These are phyloP conservation scores for Lactarius sanguifluus DNA, from an alignment of 768 basidiomycete species.

Conservation along the genomic window DNA sequence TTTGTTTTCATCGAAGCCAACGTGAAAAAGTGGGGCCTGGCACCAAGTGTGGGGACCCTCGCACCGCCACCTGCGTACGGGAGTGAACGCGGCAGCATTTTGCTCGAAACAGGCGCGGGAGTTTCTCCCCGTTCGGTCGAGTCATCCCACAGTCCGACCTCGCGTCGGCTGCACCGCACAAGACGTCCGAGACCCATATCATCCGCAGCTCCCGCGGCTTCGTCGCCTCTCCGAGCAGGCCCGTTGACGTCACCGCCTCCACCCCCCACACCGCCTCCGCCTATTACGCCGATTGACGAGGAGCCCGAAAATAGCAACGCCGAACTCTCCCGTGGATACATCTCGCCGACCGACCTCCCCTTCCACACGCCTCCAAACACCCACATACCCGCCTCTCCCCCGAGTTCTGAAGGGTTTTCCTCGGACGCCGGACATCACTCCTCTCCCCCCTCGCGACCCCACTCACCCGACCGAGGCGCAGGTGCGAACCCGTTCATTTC, in stretches of 20 bases:
- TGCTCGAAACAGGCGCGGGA: conserved; percentile 82
- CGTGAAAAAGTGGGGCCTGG: conserved; percentile 99
- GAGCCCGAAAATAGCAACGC: conserved; percentile 47
- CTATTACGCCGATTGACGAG: conserved; percentile 79
- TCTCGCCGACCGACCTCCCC: conserved; percentile 64
- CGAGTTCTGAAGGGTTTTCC: conserved; percentile 32
- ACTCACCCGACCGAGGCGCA: conserved; percentile 53
- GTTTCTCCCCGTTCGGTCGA: conserved; percentile 40
- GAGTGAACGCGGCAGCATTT: conserved; percentile 92
- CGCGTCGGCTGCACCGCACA: conserved; percentile 61
- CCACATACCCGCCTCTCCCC: conserved; percentile 48
- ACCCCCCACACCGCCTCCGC: conserved; percentile 56
- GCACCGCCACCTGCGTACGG: conserved; percentile 99
- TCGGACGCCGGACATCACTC: conserved; percentile 36
- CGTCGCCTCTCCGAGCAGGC: conserved; percentile 66
- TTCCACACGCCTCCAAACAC: conserved; percentile 55
- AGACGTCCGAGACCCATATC: conserved; percentile 51
- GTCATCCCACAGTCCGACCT: conserved; percentile 44
- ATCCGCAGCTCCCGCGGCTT: conserved; percentile 47
- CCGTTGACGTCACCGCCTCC: conserved; percentile 42
- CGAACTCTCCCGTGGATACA: conserved; percentile 55
- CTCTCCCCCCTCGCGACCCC: conserved; percentile 54
- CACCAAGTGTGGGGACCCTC: conserved; percentile 94
- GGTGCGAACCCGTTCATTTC: conserved; percentile 84
- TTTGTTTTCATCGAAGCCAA: conserved; percentile 99